These are phyloP conservation scores for Rhododendron williamsianum DNA, from an alignment of 148 eudicot species.

Conservation along the genomic window DNA sequence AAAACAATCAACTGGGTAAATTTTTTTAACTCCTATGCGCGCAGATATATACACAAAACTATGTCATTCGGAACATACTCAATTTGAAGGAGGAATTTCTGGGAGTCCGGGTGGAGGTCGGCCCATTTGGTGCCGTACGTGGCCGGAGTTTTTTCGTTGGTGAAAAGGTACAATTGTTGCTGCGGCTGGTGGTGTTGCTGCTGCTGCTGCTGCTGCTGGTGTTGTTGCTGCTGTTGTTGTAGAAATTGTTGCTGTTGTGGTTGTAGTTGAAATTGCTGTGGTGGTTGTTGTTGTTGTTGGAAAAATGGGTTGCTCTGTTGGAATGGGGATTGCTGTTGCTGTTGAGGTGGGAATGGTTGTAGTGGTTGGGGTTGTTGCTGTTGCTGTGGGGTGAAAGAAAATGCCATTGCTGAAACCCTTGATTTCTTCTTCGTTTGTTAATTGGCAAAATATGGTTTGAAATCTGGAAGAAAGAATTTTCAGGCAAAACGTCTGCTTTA, in stretches of 20 bases:
- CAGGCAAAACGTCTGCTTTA: background rate
- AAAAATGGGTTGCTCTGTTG: constrained; percentile 18
- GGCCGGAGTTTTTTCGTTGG: constrained; percentile 76
- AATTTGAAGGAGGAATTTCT: constrained; percentile 66
- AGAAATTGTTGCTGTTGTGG: constrained; percentile 22
- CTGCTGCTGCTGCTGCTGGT: constrained; percentile 20
- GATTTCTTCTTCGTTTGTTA: too few species aligned
- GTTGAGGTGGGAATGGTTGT: constrained; percentile 36
- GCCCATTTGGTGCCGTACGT: constrained; percentile 84
- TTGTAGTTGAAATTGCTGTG: constrained; percentile 23
- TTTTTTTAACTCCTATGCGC: background rate
- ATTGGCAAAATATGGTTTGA: too few species aligned
- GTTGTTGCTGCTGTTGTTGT: constrained; percentile 18
- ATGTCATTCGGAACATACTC: constrained; percentile 38
- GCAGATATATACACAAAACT: background rate
- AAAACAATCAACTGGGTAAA: background rate
- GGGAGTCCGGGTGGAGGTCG: constrained; percentile 93
- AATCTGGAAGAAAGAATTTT: too few species aligned
- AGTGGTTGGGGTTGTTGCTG: constrained; percentile 24
- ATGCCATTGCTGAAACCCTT: constrained; percentile 37
- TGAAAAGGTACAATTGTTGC: constrained; percentile 68
- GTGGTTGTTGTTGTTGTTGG: constrained; percentile 20
- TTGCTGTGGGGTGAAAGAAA: constrained; percentile 60
- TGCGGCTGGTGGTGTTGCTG: constrained; percentile 53
- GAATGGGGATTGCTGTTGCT: constrained; percentile 14